phyloP scores from a whole-genome alignment of 352 stramenopile species.

The Hyaloperonospora arabidopsidis region DNA sequence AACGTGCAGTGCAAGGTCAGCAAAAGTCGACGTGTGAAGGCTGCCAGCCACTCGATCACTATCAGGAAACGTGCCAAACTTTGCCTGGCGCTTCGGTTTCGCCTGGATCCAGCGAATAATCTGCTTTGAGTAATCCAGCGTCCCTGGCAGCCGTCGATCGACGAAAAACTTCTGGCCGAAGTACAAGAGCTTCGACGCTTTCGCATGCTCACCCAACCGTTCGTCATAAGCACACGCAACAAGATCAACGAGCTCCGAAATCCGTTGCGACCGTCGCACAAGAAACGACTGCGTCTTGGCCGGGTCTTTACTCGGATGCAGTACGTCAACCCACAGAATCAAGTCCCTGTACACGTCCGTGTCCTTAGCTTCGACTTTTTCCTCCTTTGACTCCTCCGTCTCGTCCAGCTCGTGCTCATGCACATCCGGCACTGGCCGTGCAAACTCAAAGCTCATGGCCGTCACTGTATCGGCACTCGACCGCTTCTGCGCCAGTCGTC shows the following conservation, averaged over 20 bases:
- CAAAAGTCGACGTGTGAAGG: conserved; percentile 44
- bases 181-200: conserved; percentile 50
- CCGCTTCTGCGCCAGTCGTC: conserved; percentile 42
- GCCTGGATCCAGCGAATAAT: conserved; percentile 51
- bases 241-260: conserved; percentile 50
- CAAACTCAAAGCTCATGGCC: conserved; percentile 58
- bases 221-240: conserved; percentile 65
- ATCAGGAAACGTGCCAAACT: conserved; percentile 21
- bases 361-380: background rate
- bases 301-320: conserved; percentile 62
- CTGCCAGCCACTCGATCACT: conserved; percentile 5
- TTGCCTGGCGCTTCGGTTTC: conserved; percentile 23
- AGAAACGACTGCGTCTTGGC: conserved; percentile 64
- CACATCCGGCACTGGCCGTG: conserved; percentile 21
- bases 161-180: conserved; percentile 55
- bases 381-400: conserved; percentile 1
- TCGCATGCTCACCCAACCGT: conserved; percentile 33
- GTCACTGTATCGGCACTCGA: conserved; percentile 49
- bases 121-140: conserved; percentile 46
- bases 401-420: conserved; percentile 6
- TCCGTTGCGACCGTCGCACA: conserved; percentile 45
- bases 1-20: conserved; percentile 43
- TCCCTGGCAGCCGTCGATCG: conserved; percentile 31
- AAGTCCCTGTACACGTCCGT: conserved; percentile 31
- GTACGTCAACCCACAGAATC: conserved; percentile 63